Conservation (phyloP, 2,329 filamentous ascomycete species). For the Onygenales sp. region DNA sequence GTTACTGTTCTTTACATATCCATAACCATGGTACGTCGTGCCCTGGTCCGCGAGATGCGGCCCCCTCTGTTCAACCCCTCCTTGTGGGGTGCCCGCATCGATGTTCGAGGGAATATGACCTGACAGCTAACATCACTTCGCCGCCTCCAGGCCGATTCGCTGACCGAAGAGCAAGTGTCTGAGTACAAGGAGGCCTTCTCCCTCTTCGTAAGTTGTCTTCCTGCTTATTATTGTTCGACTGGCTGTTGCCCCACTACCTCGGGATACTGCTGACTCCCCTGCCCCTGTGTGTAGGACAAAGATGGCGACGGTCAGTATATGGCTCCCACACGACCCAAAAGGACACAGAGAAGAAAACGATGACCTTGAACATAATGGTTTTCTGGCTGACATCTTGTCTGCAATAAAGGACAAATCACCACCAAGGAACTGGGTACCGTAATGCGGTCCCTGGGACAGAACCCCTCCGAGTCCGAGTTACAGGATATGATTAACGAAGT, state of each 20-base stretch:
- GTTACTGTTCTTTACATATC: not conserved
- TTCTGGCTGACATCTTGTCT: constrained; percentile 1
- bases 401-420: constrained; percentile 66
- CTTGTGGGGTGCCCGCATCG: not conserved
- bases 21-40: constrained; percentile 1
- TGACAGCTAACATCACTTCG: not conserved
- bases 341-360: not conserved
- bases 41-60: not conserved
- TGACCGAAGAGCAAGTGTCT: constrained; percentile 99
- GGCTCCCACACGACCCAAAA: not conserved
- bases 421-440: constrained; percentile 85
- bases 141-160: constrained; percentile 71
- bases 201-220: constrained; percentile 74
- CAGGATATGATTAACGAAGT: constrained; percentile 95
- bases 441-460: constrained; percentile 83
- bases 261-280: constrained; percentile 17
- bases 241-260: not conserved
- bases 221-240: not conserved
- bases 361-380: not conserved
- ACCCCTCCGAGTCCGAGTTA: constrained; percentile 80
- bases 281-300: constrained; percentile 57
- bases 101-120: not conserved
- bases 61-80: not conserved
- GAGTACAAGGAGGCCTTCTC: constrained; percentile 99
- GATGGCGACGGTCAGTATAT: constrained; percentile 73